A percentile compares a stretch with the other conserved stretches of the same genome.
phyloP scores from a whole-genome alignment of 176 grass and related monocot species.

The Oryza nivara region DNA sequence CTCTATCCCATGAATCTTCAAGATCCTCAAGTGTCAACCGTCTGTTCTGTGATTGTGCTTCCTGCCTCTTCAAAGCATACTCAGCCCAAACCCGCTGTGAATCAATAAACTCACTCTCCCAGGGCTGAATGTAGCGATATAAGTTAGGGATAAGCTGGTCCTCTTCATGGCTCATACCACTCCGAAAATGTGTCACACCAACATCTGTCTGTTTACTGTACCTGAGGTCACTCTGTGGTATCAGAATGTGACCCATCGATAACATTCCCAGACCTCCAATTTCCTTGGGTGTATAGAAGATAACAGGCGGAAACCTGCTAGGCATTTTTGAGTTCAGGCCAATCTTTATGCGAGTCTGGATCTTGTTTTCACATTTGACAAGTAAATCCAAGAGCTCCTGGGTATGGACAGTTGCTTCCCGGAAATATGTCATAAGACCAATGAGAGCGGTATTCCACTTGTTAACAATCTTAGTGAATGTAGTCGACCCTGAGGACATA shows the following conservation, averaged over 20 bases:
- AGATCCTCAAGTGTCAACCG: slow-evolving; percentile 94
- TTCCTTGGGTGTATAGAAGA: slow-evolving; percentile 99
- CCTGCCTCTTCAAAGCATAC: slow-evolving; percentile 98
- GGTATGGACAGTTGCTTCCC: slow-evolving; percentile 98
- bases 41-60: slow-evolving; percentile 96
- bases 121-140: slow-evolving; percentile 97
- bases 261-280: slow-evolving; percentile 97
- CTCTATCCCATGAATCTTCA: slow-evolving; percentile 98
- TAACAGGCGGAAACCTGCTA: slow-evolving; percentile 98
- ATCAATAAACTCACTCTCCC: slow-evolving; percentile 99
- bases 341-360: slow-evolving; percentile 99
- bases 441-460: slow-evolving; percentile 99
- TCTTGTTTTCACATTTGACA: slow-evolving; percentile 99
- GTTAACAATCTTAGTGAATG: slow-evolving; percentile 98
- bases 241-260: slow-evolving; percentile 99
- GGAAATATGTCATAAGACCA: slow-evolving; percentile 99
- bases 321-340: slow-evolving; percentile 98
- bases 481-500: slow-evolving; percentile 98
- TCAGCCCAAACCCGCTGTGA: slow-evolving; percentile 99
- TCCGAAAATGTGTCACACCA: slow-evolving; percentile 95
- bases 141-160: slow-evolving; percentile 98
- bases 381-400: slow-evolving; percentile 97
- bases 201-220: slow-evolving; percentile 98
- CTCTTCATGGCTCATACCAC: slow-evolving; percentile 99
- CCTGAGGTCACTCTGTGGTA: slow-evolving; percentile 91